Percentiles rank a stretch among this genome's conserved stretches.
These are phyloP conservation scores for Trichophyton rubrum DNA, from an alignment of 2,329 filamentous ascomycete species.

Conservation along the genomic window DNA sequence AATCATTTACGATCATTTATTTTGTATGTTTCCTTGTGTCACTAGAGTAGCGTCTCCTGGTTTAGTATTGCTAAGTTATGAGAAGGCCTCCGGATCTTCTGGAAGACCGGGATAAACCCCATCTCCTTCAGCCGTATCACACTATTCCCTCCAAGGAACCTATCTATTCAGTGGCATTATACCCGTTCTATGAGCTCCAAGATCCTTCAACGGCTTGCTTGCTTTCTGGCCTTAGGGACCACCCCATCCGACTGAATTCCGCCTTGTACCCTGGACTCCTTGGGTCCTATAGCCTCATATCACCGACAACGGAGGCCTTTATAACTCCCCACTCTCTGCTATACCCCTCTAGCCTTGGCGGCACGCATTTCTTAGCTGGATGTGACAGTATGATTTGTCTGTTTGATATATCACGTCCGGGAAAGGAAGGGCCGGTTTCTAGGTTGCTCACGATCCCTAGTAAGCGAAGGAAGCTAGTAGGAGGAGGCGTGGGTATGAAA, in stretches of 20 bases:
- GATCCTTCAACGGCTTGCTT: slow-evolving; percentile 39
- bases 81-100: slow-evolving; percentile 38
- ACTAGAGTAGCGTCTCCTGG: neutral
- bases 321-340: slow-evolving; percentile 43
- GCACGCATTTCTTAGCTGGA: slow-evolving; percentile 46
- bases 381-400: slow-evolving; percentile 40
- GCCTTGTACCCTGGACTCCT: slow-evolving; percentile 38
- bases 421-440: slow-evolving; percentile 34
- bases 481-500: slow-evolving; percentile 40
- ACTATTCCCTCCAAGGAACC: slow-evolving; percentile 36
- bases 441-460: slow-evolving; percentile 39
- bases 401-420: slow-evolving; percentile 42
- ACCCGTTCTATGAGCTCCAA: slow-evolving; percentile 43
- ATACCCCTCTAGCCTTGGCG: slow-evolving; percentile 36
- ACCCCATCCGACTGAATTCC: slow-evolving; percentile 46
- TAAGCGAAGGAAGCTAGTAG: slow-evolving; percentile 35
- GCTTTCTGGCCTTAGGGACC: slow-evolving; percentile 41
- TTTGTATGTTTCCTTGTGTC: slow-evolving; percentile 28
- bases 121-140: slow-evolving; percentile 36
- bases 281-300: slow-evolving; percentile 44
- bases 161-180: slow-evolving; percentile 42
- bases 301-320: slow-evolving; percentile 44
- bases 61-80: neutral
- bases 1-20: slow-evolving; percentile 43
- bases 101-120: slow-evolving; percentile 24